Percentiles rank a stretch among this genome's conserved stretches.
These are phyloP conservation scores for Macrophomina pseudophaseolina DNA, from an alignment of 2,329 filamentous ascomycete species.

Conservation along the genomic window DNA sequence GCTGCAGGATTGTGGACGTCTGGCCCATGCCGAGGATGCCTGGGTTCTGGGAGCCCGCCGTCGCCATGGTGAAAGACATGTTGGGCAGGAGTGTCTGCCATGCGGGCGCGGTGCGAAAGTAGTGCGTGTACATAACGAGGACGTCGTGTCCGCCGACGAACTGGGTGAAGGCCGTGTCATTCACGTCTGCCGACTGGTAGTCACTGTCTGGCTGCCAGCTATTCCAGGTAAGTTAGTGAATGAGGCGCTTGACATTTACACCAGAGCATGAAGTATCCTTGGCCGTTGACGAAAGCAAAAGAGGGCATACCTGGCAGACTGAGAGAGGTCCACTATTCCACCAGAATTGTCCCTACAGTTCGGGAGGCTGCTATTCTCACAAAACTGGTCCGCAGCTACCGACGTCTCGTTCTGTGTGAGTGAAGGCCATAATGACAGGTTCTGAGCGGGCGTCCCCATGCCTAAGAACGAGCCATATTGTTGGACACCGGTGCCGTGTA, in stretches of 20 bases:
- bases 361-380: constrained; percentile 39
- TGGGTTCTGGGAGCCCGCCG: constrained; percentile 38
- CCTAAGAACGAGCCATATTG: constrained; percentile 55
- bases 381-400: constrained; percentile 44
- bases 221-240: neutral
- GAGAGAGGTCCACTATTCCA: constrained; percentile 39
- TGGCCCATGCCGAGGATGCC: constrained; percentile 48
- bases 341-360: constrained; percentile 41
- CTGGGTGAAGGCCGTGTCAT: constrained; percentile 32
- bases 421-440: constrained; percentile 52
- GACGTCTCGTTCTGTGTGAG: constrained; percentile 50
- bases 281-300: neutral
- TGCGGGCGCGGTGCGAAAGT: constrained; percentile 46
- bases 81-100: constrained; percentile 42
- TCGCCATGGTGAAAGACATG: constrained; percentile 43
- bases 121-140: constrained; percentile 47
- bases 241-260: neutral
- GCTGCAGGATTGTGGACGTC: constrained; percentile 46
- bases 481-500: constrained; percentile 45
- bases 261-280: neutral
- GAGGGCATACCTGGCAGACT: constrained; percentile 40
- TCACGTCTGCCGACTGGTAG: neutral
- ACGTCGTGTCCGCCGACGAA: constrained; percentile 41
- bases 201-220: constrained; percentile 18
- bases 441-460: constrained; percentile 49